These are phyloP conservation scores for Cercophora sp. DNA, from an alignment of 495 filamentous ascomycete genomes.

Conservation along the genomic window DNA sequence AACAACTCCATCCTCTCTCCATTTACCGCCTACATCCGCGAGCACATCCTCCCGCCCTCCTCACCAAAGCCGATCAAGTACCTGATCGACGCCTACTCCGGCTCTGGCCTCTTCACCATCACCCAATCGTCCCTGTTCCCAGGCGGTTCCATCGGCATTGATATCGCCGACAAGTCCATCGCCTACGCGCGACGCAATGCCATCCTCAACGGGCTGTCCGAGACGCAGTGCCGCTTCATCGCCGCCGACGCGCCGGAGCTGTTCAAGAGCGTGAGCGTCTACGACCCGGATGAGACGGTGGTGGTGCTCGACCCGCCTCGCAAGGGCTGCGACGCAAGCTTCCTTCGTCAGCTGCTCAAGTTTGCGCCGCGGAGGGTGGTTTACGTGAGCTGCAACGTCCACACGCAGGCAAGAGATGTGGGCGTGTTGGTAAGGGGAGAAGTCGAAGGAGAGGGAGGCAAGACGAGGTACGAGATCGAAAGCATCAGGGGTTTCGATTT, in stretches of 20 bases:
- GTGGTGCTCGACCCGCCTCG: constrained; percentile 92
- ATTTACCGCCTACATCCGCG: constrained; percentile 88
- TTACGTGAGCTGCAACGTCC: constrained; percentile 96
- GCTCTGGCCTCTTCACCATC: constrained; percentile 94
- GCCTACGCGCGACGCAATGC: constrained; percentile 72
- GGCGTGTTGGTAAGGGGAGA: constrained; percentile 70
- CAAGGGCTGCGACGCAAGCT: constrained; percentile 87
- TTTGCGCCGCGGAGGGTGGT: constrained; percentile 75
- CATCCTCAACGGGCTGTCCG: constrained; percentile 61
- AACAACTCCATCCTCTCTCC: constrained; percentile 95
- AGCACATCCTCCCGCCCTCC: constrained; percentile 60
- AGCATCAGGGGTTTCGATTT: constrained; percentile 93
- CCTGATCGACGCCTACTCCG: constrained; percentile 95
- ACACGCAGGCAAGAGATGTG: constrained; percentile 92
- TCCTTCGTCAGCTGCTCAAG: constrained; percentile 71
- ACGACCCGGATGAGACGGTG: constrained; percentile 73
- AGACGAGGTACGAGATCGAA: constrained; percentile 77
- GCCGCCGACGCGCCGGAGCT: constrained; percentile 78
- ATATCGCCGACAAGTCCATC: constrained; percentile 66
- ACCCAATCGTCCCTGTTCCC: constrained; percentile 78
- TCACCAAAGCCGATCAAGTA: constrained; percentile 55
- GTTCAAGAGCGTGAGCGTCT: constrained; percentile 64
- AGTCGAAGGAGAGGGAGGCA: constrained; percentile 26
- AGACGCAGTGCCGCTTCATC: constrained; percentile 64
- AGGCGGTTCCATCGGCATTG: constrained; percentile 44